phyloP scores from a whole-genome alignment of 768 basidiomycete genomes.

The Tricholoma terreum region DNA sequence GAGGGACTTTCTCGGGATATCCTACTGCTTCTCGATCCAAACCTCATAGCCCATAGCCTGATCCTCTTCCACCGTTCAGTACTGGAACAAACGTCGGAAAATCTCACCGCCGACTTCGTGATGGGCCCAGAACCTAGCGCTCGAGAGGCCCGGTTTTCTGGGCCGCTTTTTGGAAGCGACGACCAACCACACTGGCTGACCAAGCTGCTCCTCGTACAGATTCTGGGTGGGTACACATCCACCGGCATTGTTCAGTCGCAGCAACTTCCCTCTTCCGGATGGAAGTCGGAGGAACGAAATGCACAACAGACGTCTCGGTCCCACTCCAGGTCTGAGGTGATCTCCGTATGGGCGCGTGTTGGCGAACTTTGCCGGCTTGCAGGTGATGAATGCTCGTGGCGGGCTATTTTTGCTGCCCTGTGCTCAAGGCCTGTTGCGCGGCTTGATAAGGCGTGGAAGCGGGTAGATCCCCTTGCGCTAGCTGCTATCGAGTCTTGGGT shows the following conservation, averaged over 20 bases:
- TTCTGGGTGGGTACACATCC: constrained; percentile 59
- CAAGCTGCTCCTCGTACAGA: constrained; percentile 64
- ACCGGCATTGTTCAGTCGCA: constrained; percentile 19
- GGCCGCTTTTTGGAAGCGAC: constrained; percentile 62
- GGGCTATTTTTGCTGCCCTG: constrained; percentile 65
- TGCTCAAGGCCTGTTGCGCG: constrained; percentile 74
- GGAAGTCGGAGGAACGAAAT: constrained; percentile 30
- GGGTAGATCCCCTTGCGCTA: constrained; percentile 59
- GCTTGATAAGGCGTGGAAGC: constrained; percentile 76
- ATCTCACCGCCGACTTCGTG: constrained; percentile 47
- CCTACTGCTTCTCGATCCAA: constrained; percentile 59
- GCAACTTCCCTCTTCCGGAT: constrained; percentile 20
- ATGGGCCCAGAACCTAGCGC: constrained; percentile 28
- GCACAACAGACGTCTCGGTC: constrained; percentile 48
- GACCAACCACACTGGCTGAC: constrained; percentile 82
- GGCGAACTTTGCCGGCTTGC: constrained; percentile 69
- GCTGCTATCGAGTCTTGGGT: constrained; percentile 69
- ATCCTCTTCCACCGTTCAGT: constrained; percentile 56
- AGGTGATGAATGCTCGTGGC: constrained; percentile 82
- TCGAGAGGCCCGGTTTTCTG: constrained; percentile 15
- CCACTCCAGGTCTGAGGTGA: constrained; percentile 69
- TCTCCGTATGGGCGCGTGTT: constrained; percentile 68
- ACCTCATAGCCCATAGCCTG: constrained; percentile 61
- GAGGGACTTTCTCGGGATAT: constrained; percentile 70
- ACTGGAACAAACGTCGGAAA: constrained; percentile 49